Evolutionary conservation across 208 protist species (phyloP).

Genomic region (Plasmodiophora brassicae): DNA sequence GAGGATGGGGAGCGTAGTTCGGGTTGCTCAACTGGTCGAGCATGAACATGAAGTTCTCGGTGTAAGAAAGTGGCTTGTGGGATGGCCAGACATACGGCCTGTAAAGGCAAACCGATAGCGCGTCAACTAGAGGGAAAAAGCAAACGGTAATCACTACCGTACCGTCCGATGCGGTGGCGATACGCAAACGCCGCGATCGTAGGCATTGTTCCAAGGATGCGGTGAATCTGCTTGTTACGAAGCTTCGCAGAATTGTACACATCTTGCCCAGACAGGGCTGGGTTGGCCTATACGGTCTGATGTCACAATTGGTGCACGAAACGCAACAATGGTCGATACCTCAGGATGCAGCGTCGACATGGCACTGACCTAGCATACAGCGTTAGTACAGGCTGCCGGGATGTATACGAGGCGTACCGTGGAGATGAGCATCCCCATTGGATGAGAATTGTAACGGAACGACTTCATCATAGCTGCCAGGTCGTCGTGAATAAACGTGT

Average conservation of each 20-base stretch:
- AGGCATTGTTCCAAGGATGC: conserved; percentile 68
- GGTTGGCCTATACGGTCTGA: neutral
- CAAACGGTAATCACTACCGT: too few relatives aligned
- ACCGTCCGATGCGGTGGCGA: conserved; percentile 58
- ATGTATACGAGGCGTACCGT: neutral
- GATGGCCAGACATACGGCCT: conserved; percentile 14
- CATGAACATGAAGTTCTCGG: conserved; percentile 73
- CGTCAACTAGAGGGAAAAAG: neutral
- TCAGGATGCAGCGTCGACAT: conserved; percentile 32
- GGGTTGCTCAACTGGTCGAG: conserved; percentile 40
- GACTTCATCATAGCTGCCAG: conserved; percentile 59
- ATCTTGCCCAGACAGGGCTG: neutral
- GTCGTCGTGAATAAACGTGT: conserved; percentile 66
- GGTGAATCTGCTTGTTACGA: conserved; percentile 49
- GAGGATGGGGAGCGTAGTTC: conserved; percentile 36
- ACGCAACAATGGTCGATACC: neutral
- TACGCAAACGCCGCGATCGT: conserved; percentile 73
- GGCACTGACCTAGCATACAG: neutral
- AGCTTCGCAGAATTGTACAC: conserved; percentile 17
- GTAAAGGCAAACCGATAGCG: conserved; percentile 21
- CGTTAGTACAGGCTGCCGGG: neutral
- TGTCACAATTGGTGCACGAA: neutral
- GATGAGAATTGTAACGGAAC: conserved; percentile 66
- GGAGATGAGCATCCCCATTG: conserved; percentile 61
- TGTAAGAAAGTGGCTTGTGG: conserved; percentile 59